phyloP scores from a whole-genome alignment of 2,329 filamentous ascomycete genomes.

The Curvularia sp. region DNA sequence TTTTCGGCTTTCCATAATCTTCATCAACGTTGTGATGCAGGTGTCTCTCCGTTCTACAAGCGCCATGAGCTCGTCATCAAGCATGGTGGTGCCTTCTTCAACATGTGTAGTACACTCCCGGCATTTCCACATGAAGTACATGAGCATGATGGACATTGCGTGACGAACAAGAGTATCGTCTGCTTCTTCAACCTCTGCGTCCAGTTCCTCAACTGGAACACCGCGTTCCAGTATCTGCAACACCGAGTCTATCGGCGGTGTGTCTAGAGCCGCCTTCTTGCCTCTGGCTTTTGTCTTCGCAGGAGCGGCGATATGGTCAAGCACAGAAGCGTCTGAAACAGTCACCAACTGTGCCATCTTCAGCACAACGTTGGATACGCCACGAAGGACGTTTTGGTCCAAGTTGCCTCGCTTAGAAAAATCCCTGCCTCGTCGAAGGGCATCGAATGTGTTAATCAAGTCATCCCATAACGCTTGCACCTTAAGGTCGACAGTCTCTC shows the following conservation, averaged over 20 bases:
- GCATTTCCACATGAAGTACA: slow-evolving; percentile 97
- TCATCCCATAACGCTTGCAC: slow-evolving; percentile 87
- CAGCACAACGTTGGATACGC: slow-evolving; percentile 75
- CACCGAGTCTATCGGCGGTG: slow-evolving; percentile 70
- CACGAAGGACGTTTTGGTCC: slow-evolving; percentile 67
- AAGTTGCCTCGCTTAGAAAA: slow-evolving; percentile 75
- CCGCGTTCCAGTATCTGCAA: slow-evolving; percentile 77
- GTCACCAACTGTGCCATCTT: slow-evolving; percentile 82
- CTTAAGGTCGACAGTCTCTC: slow-evolving; percentile 83
- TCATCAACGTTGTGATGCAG: slow-evolving; percentile 58
- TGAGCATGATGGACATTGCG: slow-evolving; percentile 76
- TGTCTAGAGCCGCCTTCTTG: slow-evolving; percentile 34
- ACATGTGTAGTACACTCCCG: slow-evolving; percentile 56
- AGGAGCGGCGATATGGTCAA: slow-evolving; percentile 66
- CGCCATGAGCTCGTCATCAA: slow-evolving; percentile 66
- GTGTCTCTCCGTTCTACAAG: slow-evolving; percentile 59
- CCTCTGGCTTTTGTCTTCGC: slow-evolving; percentile 47
- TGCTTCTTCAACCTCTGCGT: slow-evolving; percentile 73
- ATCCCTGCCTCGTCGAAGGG: slow-evolving; percentile 72
- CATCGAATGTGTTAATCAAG: slow-evolving; percentile 73
- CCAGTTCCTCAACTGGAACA: slow-evolving; percentile 67
- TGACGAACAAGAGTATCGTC: slow-evolving; percentile 81
- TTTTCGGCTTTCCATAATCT: slow-evolving; percentile 58
- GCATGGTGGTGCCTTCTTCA: slow-evolving; percentile 54
- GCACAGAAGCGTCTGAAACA: slow-evolving; percentile 74